Base-by-base conservation (phyloP, 2,329 filamentous ascomycete genomes). In the Aspergillus proliferans region DNA sequence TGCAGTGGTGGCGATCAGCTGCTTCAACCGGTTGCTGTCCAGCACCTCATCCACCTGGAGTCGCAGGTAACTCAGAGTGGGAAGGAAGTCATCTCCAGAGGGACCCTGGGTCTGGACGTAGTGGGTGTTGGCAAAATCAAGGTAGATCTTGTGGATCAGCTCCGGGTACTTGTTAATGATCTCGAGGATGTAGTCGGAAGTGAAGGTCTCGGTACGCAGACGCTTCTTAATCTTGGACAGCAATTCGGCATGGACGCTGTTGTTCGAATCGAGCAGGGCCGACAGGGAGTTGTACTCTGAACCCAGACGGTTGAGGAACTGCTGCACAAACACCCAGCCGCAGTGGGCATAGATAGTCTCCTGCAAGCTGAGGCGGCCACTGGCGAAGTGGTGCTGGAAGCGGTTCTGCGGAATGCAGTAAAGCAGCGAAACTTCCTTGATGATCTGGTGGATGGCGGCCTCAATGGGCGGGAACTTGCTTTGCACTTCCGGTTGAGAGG, bases 381-480 rank as follows among this genome's bases (percentile, higher is more conserved):
- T 84, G 45, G 88, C 87, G 70, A 98, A 98, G 60, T 95, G 82
- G 50, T 79, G 76, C 72, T 96, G 92, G 69, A 98, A 89, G 72
- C 91, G 93, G 79, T 95, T 98, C 71, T 95, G 92, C 12, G 93
- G 93, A 58, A 98, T 87, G 70, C 93, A 98, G 82, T 97, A 98
- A 15, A 98, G 79, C 50, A 98, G 81, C 1, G 93, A 97, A 45
- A 95, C 86, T 71, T 98, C 93, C 79, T 97, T 97, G 76, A 93
- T 95, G 75, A 98, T 96, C 73, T 98, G 93, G 72, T 96, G 88
- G 58, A 98, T 95, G 2, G 92, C 93, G 59, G 92, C 86, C 63
- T 96, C 89, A 58, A 97, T 89, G 0, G 90, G 86, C 36, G 92
- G 91, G 66, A 80, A 76, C 56, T 77, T 79, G 52, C 72, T 67